Base-by-base conservation (phyloP, 2,329 filamentous ascomycete genomes). In the Penicillium brevicompactum region DNA sequence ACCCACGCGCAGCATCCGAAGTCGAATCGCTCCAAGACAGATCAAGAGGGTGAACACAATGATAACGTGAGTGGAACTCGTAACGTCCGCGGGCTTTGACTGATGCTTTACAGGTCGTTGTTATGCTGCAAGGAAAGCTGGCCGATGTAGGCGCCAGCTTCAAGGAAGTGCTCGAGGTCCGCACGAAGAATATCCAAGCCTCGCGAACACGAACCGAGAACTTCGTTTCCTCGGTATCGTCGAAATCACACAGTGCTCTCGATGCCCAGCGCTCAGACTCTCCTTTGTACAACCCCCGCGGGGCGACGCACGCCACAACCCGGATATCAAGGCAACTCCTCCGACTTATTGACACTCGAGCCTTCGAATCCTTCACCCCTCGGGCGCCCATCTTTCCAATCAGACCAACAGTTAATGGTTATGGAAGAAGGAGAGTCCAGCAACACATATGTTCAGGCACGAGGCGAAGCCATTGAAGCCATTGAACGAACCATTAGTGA, bases 111-210 rank as follows among this genome's bases (percentile, higher is more conserved):
- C 43, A 78, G 76, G 76, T 97, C 31, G 90, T 97, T 3, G 87
- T 96, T 59, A 82, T 97, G 70, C 79, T 97, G 16, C 92, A 97
- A 76, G 91, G 91, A 59, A 94, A 94, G 70, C 81, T 97, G 40
- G 93, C 92, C 38, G 92, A 96, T 69, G 93, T 99, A 3, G 90
- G 90, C 24, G 91, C 88, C 59, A 96, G 93, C 73, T 97, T 99
- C 83, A 97, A 97, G 76, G 93, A 97, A 67, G 93, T 97, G 5
- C 82, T 99, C 9, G 94, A 99, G 74, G 90, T 96, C 41, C 87
- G 94, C 55, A 97, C 94, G 50, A 96, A 96, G 80, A 99, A 97
- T 74, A 96, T 99, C 60, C 94, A 97, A 75, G 94, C 93, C 3
- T 95, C 91, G 55, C 84, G 92, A 56, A 92, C 91, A 44, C 82